A percentile compares a stretch with the other conserved stretches of the same genome.
Conservation (phyloP, 305 asterid genomes). For the Fraxinus ornus region DNA sequence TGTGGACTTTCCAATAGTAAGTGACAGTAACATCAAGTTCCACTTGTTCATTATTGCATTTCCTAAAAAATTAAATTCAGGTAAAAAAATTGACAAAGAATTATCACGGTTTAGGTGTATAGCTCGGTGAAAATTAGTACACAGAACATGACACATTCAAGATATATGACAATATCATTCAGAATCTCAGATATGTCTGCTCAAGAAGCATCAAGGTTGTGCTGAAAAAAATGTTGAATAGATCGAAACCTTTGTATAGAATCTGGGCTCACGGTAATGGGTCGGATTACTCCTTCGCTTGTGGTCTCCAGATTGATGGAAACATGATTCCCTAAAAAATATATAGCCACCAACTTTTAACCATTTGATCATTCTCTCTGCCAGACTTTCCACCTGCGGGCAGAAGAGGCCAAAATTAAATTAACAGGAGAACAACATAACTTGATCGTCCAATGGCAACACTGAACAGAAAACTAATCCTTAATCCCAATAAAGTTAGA, state of each 20-base stretch:
- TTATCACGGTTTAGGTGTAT: background rate
- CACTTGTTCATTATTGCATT: background rate
- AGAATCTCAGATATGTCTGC: background rate
- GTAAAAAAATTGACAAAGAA: background rate
- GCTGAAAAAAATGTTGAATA: background rate
- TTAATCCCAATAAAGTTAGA: background rate
- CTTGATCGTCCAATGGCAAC: background rate
- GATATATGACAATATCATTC: background rate
- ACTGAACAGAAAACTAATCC: background rate
- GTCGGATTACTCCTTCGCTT: conserved; percentile 83
- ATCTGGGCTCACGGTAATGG: conserved; percentile 96
- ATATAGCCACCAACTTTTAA: conserved; percentile 87
- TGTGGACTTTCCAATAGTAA: background rate
- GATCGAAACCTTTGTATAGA: conserved; percentile 72
- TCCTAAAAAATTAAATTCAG: background rate
- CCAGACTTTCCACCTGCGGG: conserved; percentile 71
- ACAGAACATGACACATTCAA: background rate
- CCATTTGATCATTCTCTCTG: conserved; percentile 80
- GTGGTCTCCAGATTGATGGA: conserved; percentile 95
- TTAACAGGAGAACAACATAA: background rate
- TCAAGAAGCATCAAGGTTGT: background rate
- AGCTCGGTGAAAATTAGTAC: background rate
- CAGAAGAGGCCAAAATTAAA: background rate
- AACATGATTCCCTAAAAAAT: conserved; percentile 97
- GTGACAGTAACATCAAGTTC: background rate